These are phyloP conservation scores for Solanum stenotomum DNA, from an alignment of 257 asterid species.

Conservation along the genomic window DNA sequence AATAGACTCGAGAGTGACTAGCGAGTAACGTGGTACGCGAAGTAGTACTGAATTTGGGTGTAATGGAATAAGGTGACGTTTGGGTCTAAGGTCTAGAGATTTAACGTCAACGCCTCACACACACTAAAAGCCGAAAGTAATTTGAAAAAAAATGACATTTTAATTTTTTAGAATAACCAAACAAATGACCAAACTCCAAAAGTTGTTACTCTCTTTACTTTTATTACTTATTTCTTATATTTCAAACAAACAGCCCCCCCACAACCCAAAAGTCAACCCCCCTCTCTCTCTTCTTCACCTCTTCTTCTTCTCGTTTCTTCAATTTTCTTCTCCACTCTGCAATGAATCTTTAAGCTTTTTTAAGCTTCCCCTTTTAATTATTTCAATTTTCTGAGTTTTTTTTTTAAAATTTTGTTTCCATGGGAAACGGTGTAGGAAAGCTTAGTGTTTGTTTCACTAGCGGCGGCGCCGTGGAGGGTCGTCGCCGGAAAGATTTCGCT, in stretches of 20 bases:
- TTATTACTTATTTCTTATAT: slow-evolving; percentile 36
- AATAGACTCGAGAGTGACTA: background rate
- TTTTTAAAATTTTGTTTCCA: background rate
- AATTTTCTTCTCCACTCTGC: background rate
- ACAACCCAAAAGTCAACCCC: slow-evolving; percentile 50
- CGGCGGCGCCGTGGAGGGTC: slow-evolving; percentile 29
- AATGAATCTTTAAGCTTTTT: background rate
- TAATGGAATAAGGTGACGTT: slow-evolving; percentile 1
- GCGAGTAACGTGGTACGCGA: background rate
- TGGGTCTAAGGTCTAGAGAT: background rate
- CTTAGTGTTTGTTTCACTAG: slow-evolving; percentile 66
- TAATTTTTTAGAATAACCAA: background rate
- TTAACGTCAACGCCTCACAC: slow-evolving; percentile 2
- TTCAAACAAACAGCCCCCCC: slow-evolving; percentile 24
- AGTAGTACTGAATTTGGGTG: background rate
- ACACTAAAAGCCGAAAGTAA: background rate
- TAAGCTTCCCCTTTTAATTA: background rate
- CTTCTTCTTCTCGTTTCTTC: background rate
- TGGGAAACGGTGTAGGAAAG: slow-evolving; percentile 98
- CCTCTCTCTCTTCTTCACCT: slow-evolving; percentile 2
- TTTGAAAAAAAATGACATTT: background rate
- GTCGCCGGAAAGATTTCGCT: slow-evolving; percentile 36
- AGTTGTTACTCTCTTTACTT: background rate
- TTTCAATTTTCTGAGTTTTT: background rate
- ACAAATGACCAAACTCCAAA: background rate